Conservation (phyloP, 2,329 filamentous ascomycete genomes). For the Fusarium poae region DNA sequence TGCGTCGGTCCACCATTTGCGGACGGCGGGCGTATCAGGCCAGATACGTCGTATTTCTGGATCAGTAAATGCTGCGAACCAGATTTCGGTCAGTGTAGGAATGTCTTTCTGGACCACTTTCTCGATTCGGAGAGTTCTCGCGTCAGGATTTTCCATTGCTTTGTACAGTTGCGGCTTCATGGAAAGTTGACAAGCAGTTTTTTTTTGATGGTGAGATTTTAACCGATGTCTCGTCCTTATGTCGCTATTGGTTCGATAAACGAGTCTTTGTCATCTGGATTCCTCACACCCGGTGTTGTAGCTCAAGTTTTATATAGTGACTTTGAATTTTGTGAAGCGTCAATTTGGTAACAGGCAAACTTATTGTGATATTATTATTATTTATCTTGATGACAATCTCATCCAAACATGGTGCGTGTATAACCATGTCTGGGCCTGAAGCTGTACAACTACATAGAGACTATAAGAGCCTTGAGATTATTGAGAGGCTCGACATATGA, state of each 20-base stretch:
- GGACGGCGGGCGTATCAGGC: conserved; percentile 38
- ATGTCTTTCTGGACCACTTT: conserved; percentile 22
- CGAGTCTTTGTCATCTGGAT: conserved; percentile 6
- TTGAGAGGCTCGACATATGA: conserved; percentile 1
- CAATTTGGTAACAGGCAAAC: too few relatives aligned
- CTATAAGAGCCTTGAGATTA: conserved; percentile 1
- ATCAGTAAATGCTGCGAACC: conserved; percentile 38
- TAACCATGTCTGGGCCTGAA: not conserved
- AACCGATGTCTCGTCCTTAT: too few relatives aligned
- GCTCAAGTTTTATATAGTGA: not conserved
- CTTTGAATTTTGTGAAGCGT: not conserved
- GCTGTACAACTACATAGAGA: not conserved
- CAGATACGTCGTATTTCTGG: conserved; percentile 25
- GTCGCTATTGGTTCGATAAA: not conserved
- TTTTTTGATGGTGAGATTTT: not conserved
- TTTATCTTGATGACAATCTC: not conserved
- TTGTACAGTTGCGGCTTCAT: not conserved
- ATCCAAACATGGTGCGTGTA: not conserved
- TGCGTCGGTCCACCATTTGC: conserved; percentile 38
- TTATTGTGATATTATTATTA: conserved; percentile 8
- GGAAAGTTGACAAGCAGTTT: too few relatives aligned
- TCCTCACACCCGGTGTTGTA: not conserved
- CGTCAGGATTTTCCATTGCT: not conserved
- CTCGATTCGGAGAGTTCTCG: conserved; percentile 11
- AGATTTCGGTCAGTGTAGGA: conserved; percentile 25